Percentiles rank a stretch among this genome's conserved stretches.
phyloP scores from a whole-genome alignment of 75 land plant genomes.

The Cupressus sempervirens region DNA sequence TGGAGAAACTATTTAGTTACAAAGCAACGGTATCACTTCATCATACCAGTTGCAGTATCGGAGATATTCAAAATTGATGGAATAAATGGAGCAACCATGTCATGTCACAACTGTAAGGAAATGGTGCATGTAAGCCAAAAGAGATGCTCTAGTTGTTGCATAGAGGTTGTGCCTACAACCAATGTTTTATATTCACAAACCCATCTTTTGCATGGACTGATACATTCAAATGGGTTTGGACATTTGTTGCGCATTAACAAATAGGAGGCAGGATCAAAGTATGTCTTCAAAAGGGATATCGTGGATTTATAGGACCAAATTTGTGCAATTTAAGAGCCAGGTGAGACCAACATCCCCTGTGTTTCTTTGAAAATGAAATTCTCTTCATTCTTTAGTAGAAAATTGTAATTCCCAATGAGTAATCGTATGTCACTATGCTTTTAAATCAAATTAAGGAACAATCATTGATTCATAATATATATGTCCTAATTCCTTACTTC shows the following conservation, averaged over 20 bases:
- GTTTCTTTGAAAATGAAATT: not conserved
- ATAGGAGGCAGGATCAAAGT: conserved; percentile 56
- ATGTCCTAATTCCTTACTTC: too few relatives aligned
- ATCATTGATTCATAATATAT: too few relatives aligned
- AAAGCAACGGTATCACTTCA: conserved; percentile 68
- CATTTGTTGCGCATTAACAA: conserved; percentile 74
- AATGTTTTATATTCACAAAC: conserved; percentile 29
- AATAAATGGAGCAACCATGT: not conserved
- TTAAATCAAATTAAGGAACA: too few relatives aligned
- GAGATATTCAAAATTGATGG: not conserved
- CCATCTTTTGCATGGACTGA: conserved; percentile 66
- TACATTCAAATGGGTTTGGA: conserved; percentile 81
- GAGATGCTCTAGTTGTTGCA: conserved; percentile 8
- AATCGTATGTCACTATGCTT: too few relatives aligned
- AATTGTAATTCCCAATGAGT: too few relatives aligned
- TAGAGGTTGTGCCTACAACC: not conserved
- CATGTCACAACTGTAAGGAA: conserved; percentile 19
- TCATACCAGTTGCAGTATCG: conserved; percentile 43
- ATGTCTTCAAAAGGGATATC: conserved; percentile 62
- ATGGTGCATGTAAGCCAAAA: not conserved
- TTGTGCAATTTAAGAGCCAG: conserved; percentile 63
- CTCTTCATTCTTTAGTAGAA: too few relatives aligned
- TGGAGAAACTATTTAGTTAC: conserved; percentile 82
- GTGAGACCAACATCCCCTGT: conserved; percentile 15
- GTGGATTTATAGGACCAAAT: conserved; percentile 83